A percentile compares a stretch with the other conserved stretches of the same genome.
These are phyloP conservation scores for Globisporangium megalacanthum DNA, from an alignment of 352 stramenopile species.

Conservation along the genomic window DNA sequence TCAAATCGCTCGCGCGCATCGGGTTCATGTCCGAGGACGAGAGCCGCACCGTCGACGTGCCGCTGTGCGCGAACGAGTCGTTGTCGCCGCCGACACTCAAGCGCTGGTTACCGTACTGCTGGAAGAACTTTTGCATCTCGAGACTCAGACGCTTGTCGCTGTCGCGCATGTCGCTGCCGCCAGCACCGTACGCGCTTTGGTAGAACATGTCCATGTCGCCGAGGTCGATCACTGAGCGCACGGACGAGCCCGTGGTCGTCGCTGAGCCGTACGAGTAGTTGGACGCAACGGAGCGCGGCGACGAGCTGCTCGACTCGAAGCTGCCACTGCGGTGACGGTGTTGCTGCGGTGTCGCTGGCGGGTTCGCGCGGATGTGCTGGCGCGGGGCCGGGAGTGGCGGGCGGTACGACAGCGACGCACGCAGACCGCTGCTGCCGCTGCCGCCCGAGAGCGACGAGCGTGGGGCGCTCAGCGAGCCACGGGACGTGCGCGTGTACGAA, in stretches of 20 bases:
- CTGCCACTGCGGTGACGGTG: constrained; percentile 29
- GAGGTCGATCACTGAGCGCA: constrained; percentile 62
- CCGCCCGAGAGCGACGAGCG: constrained; percentile 34
- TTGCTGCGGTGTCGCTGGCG: constrained; percentile 7
- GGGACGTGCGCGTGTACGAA: constrained; percentile 39
- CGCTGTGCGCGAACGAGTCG: constrained; percentile 37
- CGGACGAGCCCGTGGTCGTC: constrained; percentile 60
- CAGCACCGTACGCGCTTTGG: constrained; percentile 22
- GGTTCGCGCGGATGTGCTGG: constrained; percentile 8
- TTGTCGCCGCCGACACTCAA: constrained; percentile 29
- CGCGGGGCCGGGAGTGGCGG: constrained; percentile 3
- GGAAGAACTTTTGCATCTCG: constrained; percentile 71
- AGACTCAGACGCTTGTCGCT: constrained; percentile 42
- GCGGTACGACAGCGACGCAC: constrained; percentile 5
- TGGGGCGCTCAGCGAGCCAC: constrained; percentile 12
- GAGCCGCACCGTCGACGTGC: constrained; percentile 42
- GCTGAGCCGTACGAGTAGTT: constrained; percentile 76
- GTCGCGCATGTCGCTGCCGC: constrained; percentile 26
- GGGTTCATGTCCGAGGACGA: constrained; percentile 17
- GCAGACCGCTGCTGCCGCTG: constrained; percentile 1
- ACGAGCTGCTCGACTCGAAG: constrained; percentile 60
- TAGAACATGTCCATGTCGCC: constrained; percentile 83
- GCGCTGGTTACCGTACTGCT: constrained; percentile 39
- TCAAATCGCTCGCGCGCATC: constrained; percentile 31
- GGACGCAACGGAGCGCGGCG: constrained; percentile 58